Evolutionary conservation across 352 stramenopile genomes (phyloP), one percentile per base, ranked within the genome.

Genomic region (Phytophthora sansomeana): DNA sequence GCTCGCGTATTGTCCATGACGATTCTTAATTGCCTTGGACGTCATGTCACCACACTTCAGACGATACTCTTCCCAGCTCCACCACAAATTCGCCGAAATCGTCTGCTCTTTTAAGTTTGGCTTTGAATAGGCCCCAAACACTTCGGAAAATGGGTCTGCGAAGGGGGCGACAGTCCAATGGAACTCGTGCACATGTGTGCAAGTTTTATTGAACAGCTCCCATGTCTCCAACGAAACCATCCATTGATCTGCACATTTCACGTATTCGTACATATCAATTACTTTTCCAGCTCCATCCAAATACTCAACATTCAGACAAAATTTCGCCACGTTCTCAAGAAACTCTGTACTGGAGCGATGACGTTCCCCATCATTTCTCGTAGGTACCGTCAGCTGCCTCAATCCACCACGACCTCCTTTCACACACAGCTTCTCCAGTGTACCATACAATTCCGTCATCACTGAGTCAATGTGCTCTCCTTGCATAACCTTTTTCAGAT

Each of bases 21-120:
- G 28, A 6, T 61, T 32, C 8, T 62, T 42, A 14, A 63, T 54
- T 5, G 28, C 19, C 9, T 11, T n/a, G 6, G 32, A 1, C 35
- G 51, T 60, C 5, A 19, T 24, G 19, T 63, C 62, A 10, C 35
- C 62, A 10, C 62, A 60, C 0, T 32, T 26, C 4, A 19, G 3
- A 26, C 80, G 66, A n/a, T 78, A 80, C 28, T 38, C 35, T 19
- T 52, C 28, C 73, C 76, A 84, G 28, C 58, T 47, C 73, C 75
- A 81, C 13, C 78, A 48, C 67, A 78, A 67, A 51, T 67, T 81
- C 16, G 66, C 50, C 16, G 48, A 50, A 5, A 81, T 63, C 8
- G 44, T 44, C 4, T 76, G 49, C 2, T 28, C 26, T 17, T 43
- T 48, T 7, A 83, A 44, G 4, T 77, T 32, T 11, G 71, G 72